phyloP scores from a whole-genome alignment of 2,329 filamentous ascomycete species.

The Annulohypoxylon truncatum region DNA sequence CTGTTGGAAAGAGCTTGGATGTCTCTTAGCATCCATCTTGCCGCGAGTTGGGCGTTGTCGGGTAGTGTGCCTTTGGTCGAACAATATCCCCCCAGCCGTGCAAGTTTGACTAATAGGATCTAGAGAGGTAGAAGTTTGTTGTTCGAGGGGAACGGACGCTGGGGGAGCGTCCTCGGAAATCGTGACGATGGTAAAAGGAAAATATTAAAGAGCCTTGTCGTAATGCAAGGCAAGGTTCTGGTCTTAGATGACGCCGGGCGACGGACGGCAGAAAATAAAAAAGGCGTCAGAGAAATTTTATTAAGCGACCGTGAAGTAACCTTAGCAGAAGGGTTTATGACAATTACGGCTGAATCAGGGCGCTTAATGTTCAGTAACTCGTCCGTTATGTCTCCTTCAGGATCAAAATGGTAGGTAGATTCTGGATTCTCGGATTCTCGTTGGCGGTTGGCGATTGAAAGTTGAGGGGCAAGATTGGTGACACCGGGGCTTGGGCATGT shows the following conservation, averaged over 20 bases:
- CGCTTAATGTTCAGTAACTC: slow-evolving; percentile 32
- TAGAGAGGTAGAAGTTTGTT: slow-evolving; percentile 12
- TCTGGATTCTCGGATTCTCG: slow-evolving; percentile 18
- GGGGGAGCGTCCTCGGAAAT: slow-evolving; percentile 35
- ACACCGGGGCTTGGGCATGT: neutral
- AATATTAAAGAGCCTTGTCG: slow-evolving; percentile 35
- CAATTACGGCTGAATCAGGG: slow-evolving; percentile 23
- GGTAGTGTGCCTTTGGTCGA: slow-evolving; percentile 53
- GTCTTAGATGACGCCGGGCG: neutral
- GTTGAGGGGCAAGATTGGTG: slow-evolving; percentile 22
- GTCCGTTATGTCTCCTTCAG: slow-evolving; percentile 28
- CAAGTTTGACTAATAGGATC: slow-evolving; percentile 49
- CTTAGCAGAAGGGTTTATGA: slow-evolving; percentile 11
- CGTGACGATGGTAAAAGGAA: slow-evolving; percentile 36
- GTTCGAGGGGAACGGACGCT: slow-evolving; percentile 25
- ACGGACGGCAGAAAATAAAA: neutral
- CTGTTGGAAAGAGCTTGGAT: slow-evolving; percentile 98
- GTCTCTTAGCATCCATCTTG: slow-evolving; percentile 88
- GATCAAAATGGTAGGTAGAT: slow-evolving; percentile 28
- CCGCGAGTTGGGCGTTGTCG: slow-evolving; percentile 49
- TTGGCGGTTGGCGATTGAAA: slow-evolving; percentile 21
- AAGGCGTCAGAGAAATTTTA: slow-evolving; percentile 20
- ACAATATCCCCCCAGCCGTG: slow-evolving; percentile 56
- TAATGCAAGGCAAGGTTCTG: slow-evolving; percentile 31
- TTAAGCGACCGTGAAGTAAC: slow-evolving; percentile 32